A percentile compares a stretch with the other conserved stretches of the same genome.
These are phyloP conservation scores for Metschnikowia orientalis DNA, from an alignment of 805 yeast genomes.

Conservation along the genomic window DNA sequence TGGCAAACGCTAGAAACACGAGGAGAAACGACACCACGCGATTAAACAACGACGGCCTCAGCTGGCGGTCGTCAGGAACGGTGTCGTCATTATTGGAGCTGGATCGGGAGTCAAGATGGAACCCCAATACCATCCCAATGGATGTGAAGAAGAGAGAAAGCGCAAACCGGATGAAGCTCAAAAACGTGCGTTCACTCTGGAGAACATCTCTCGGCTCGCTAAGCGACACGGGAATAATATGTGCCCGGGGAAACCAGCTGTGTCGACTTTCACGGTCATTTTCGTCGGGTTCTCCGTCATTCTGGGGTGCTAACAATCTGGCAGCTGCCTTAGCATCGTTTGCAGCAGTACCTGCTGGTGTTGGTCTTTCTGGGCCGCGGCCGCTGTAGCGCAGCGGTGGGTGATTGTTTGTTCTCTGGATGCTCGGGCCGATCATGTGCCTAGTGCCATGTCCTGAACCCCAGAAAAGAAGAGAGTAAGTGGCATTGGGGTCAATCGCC, in stretches of 20 bases:
- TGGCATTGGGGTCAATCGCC: no score
- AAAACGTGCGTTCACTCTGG: slow-evolving; percentile 50
- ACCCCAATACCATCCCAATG: slow-evolving; percentile 43
- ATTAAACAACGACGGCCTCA: slow-evolving; percentile 9
- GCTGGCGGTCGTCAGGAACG: slow-evolving; percentile 1
- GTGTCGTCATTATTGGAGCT: slow-evolving; percentile 1
- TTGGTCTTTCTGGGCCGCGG: no score
- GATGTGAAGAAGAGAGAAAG: slow-evolving; percentile 44
- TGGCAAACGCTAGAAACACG: slow-evolving; percentile 34
- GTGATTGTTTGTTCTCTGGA: no score
- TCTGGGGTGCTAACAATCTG: neutral
- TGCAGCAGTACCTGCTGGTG: no score
- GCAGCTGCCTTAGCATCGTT: no score
- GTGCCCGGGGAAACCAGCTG: slow-evolving; percentile 12
- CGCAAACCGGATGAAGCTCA: slow-evolving; percentile 46
- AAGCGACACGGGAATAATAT: slow-evolving; percentile 12
- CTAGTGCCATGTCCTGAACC: no score
- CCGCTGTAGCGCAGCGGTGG: no score
- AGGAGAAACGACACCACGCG: slow-evolving; percentile 32
- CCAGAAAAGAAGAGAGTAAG: no score
- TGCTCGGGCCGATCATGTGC: no score
- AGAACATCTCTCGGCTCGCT: slow-evolving; percentile 51
- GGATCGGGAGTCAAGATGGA: slow-evolving; percentile 33
- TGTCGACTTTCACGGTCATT: slow-evolving; percentile 4
- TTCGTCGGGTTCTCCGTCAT: neutral